phyloP scores from a whole-genome alignment of 2,329 filamentous ascomycete genomes.

The Ascochyta rabiei region DNA sequence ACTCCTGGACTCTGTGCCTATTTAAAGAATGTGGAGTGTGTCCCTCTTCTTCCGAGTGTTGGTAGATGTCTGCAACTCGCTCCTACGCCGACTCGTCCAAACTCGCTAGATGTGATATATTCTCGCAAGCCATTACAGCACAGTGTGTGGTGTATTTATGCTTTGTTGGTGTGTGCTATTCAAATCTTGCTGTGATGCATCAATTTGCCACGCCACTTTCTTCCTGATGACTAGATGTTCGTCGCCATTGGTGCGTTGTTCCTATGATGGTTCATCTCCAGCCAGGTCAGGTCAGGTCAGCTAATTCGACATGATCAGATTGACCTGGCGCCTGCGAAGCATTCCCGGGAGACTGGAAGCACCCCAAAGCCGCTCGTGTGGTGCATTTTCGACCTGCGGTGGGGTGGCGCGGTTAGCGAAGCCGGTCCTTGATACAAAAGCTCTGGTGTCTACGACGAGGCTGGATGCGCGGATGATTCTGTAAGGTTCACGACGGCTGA shows the following conservation, averaged over 20 bases:
- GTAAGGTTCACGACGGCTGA: slow-evolving; percentile 16
- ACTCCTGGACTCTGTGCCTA: no score
- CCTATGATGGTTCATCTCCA: neutral
- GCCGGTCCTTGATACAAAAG: slow-evolving; percentile 31
- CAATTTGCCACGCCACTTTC: slow-evolving; percentile 12
- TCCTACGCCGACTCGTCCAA: no score
- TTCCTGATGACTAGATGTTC: slow-evolving; percentile 11
- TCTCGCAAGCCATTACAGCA: neutral
- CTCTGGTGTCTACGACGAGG: slow-evolving; percentile 17
- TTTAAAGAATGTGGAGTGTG: no score
- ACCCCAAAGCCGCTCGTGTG: slow-evolving; percentile 22
- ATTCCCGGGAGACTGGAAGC: slow-evolving; percentile 28
- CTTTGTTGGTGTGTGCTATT: slow-evolving; percentile 6
- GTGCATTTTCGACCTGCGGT: slow-evolving; percentile 23
- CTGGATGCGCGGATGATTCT: slow-evolving; percentile 21
- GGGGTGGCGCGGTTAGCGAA: slow-evolving; percentile 24
- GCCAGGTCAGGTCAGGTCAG: neutral
- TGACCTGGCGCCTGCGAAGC: slow-evolving; percentile 24
- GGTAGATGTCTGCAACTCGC: no score
- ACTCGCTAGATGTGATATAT: no score
- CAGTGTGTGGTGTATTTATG: neutral
- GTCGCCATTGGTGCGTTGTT: neutral
- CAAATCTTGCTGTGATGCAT: slow-evolving; percentile 5
- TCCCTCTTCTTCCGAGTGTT: no score
- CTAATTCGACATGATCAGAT: neutral